A percentile compares a stretch with the other conserved stretches of the same genome.
Evolutionary conservation across 2,329 filamentous ascomycete genomes (phyloP).

Genomic region (Microsporum canis): DNA sequence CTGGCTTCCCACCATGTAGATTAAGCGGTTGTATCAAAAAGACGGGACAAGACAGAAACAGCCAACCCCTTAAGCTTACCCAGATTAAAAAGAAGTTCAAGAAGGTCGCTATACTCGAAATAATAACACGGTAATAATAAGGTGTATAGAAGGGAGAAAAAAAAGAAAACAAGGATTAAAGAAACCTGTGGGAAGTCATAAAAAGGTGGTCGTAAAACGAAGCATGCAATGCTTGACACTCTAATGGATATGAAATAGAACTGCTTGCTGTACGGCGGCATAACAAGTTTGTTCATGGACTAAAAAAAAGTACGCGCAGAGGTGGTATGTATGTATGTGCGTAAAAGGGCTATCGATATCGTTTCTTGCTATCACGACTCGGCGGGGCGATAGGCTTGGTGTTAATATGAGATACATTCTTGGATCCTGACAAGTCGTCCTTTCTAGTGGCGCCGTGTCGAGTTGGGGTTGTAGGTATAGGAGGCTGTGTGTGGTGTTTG

Average conservation of each 20-base stretch:
- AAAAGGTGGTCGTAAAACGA: not conserved
- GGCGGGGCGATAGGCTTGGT: not conserved
- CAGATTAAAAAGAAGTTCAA: not conserved
- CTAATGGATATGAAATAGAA: not conserved
- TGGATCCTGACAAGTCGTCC: constrained; percentile 20
- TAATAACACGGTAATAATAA: not conserved
- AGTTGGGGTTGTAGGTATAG: constrained; percentile 24
- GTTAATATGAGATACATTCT: constrained; percentile 11
- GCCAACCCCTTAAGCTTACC: not conserved
- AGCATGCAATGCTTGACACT: not conserved
- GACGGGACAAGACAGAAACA: not conserved
- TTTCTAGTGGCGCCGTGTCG: constrained; percentile 19
- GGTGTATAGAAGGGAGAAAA: not conserved
- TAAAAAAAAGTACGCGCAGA: not conserved
- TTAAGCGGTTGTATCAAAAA: not conserved
- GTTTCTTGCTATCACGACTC: not conserved
- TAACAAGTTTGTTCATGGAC: not conserved
- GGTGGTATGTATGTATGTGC: too few relatives aligned
- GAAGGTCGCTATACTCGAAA: not conserved
- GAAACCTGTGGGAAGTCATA: not conserved
- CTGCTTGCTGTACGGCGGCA: too few relatives aligned
- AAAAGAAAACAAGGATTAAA: not conserved
- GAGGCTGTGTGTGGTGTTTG: constrained; percentile 19
- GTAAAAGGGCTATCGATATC: not conserved
- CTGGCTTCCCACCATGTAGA: not conserved